Evolutionary conservation across 2,329 filamentous ascomycete species (phyloP).

Genomic region (Ascochyta koolunga): DNA sequence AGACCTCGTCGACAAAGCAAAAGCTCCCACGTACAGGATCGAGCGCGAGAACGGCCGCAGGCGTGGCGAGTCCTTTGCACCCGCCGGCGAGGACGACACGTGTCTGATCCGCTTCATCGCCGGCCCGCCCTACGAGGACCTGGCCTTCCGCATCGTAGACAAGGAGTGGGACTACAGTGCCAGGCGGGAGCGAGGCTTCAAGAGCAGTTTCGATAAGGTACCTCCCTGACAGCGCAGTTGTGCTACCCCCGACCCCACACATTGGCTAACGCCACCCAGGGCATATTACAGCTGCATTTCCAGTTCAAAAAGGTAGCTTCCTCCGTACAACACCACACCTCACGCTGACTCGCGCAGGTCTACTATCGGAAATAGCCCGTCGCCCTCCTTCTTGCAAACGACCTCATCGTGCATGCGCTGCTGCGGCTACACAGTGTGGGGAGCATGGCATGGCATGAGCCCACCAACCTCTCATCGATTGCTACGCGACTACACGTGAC

Average conservation of each 20-base stretch:
- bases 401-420: neutral
- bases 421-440: neutral
- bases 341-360: conserved; percentile 46
- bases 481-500: conserved; percentile 7
- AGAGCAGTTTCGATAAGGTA: conserved; percentile 97
- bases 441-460: neutral
- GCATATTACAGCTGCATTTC: conserved; percentile 94
- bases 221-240: conserved; percentile 38
- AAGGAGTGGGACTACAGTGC: conserved; percentile 99
- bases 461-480: neutral
- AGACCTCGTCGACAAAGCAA: conserved; percentile 91
- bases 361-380: conserved; percentile 54
- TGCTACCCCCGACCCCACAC: neutral
- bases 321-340: neutral
- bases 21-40: conserved; percentile 94
- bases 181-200: conserved; percentile 92
- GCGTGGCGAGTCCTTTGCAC: conserved; percentile 88
- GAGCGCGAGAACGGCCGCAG: conserved; percentile 89
- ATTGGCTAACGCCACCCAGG: conserved; percentile 60
- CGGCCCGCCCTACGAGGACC: conserved; percentile 93
- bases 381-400: neutral
- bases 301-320: conserved; percentile 90
- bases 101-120: conserved; percentile 96
- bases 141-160: conserved; percentile 96
- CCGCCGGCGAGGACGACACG: conserved; percentile 94